Conservation (phyloP, 2,329 filamentous ascomycete species). For the Intubia oerlemansii region DNA sequence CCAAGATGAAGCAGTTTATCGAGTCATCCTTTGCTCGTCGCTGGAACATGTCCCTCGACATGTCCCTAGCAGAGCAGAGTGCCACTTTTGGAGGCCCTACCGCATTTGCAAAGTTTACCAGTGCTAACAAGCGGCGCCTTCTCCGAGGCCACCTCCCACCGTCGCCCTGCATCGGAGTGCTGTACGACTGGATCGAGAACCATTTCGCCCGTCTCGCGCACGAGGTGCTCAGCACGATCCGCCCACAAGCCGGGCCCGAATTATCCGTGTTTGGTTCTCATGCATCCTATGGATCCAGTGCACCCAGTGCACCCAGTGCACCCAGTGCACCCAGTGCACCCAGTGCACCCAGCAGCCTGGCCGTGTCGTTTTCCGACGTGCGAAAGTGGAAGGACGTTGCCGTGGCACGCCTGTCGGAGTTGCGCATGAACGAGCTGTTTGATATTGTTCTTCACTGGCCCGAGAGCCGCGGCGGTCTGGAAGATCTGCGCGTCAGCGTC, state of each 20-base stretch:
- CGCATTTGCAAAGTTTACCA: too few species aligned
- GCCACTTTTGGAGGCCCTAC: too few species aligned
- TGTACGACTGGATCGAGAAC: slow-evolving; percentile 48
- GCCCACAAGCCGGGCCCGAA: too few species aligned
- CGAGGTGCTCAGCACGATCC: slow-evolving; percentile 28
- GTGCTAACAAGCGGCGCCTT: too few species aligned
- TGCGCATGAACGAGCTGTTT: slow-evolving; percentile 52
- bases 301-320: too few species aligned
- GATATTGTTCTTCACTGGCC: slow-evolving; percentile 65
- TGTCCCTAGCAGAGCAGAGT: background rate
- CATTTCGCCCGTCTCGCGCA: slow-evolving; percentile 42
- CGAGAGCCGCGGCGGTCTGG: slow-evolving; percentile 44
- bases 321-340: too few species aligned
- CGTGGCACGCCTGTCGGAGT: slow-evolving; percentile 41
- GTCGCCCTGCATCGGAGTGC: slow-evolving; percentile 26
- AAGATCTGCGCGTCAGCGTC: slow-evolving; percentile 52
- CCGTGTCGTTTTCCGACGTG: slow-evolving; percentile 31
- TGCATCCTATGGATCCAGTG: too few species aligned
- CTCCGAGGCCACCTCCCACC: background rate
- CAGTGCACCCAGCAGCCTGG: slow-evolving; percentile 13
- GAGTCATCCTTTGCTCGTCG: slow-evolving; percentile 37
- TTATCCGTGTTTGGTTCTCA: background rate
- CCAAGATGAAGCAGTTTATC: slow-evolving; percentile 41
- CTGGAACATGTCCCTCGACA: slow-evolving; percentile 29
- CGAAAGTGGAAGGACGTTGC: slow-evolving; percentile 53